phyloP scores from a whole-genome alignment of 108 stramenopile species.

The Nitzschia putrida region DNA sequence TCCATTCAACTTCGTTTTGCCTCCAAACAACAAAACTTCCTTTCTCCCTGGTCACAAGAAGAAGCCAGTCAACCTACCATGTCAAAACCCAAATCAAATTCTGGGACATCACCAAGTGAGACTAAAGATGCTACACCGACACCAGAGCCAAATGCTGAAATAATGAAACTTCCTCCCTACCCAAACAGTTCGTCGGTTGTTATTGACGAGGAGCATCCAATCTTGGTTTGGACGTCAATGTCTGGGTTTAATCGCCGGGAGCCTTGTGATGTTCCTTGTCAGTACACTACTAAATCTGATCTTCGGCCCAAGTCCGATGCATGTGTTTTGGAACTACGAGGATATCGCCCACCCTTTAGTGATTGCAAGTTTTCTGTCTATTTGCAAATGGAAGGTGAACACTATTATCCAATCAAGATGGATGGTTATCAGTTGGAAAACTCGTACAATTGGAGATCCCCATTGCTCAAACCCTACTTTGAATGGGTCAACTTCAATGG shows the following conservation, averaged over 20 bases:
- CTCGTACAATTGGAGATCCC: conserved; percentile 58
- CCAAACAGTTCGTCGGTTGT: too few species aligned
- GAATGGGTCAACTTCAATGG: conserved; percentile 31
- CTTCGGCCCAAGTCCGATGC: conserved; percentile 3
- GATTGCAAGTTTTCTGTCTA: conserved; percentile 29
- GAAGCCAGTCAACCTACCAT: too few species aligned
- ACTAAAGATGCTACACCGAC: too few species aligned
- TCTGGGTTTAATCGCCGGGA: conserved; percentile 9
- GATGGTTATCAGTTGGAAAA: conserved; percentile 23
- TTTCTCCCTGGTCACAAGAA: too few species aligned
- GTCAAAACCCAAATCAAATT: too few species aligned
- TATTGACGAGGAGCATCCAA: background rate
- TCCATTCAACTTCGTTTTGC: too few species aligned
- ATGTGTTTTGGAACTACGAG: conserved; percentile 14
- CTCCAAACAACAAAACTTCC: too few species aligned
- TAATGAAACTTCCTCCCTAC: too few species aligned
- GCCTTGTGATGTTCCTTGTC: conserved; percentile 18
- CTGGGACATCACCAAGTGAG: too few species aligned
- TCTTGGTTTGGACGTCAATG: conserved; percentile 9
- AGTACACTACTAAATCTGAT: background rate
- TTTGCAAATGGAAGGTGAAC: conserved; percentile 37
- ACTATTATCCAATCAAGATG: conserved; percentile 31
- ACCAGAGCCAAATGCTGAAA: too few species aligned
- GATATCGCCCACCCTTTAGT: background rate
- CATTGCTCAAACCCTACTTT: conserved; percentile 50